Base-by-base conservation (phyloP, 768 basidiomycete genomes). In the Macrolepiota fuliginosa region DNA sequence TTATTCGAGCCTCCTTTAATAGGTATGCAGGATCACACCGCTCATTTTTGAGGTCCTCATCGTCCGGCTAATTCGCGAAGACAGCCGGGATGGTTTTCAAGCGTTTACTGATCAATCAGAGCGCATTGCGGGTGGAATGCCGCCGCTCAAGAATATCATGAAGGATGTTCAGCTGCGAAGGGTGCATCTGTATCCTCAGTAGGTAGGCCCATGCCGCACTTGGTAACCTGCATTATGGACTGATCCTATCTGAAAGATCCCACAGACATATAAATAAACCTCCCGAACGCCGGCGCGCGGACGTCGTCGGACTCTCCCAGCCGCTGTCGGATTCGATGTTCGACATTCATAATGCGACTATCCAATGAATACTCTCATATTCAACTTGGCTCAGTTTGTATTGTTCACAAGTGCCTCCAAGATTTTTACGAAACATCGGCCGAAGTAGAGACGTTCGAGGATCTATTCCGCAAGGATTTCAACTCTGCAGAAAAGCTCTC, bases 91-190 rank as follows among this genome's bases (percentile, higher is more conserved):
- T 1, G 96, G 96, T 1, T 99, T 98, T 98, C 65, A 99, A 73
- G 97, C 94, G 0, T 97, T 99, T 70, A 93, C 94, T 1, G 97
- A 98, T 72, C 91, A 98, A 68, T 94, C 96, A 3, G 97, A 98
- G 72, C 86, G 90, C 64, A 97, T 99, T 63, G 95, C 91, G 0
- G 92, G 87, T 64, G 96, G 96, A 1, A 74, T 98, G 72, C 94
- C 92, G 1, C 97, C 97, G 1, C 78, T 99, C 22, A 91, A 88
- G 68, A 94, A 89, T 56, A 90, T 96, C 64, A 87, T 99, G 84
- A 94, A 94, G 63, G 94, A 96, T 71, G 81, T 98, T 6, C 92
- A 95, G 65, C 77, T 98, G 50, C 84, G 92, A 22, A 87, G 81
- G n/a, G 94, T 95, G 5, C 88, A 93, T 68, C 89, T 99, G 13